Base-by-base conservation (phyloP, 2,329 filamentous ascomycete species). In the Talaromyces sp. region DNA sequence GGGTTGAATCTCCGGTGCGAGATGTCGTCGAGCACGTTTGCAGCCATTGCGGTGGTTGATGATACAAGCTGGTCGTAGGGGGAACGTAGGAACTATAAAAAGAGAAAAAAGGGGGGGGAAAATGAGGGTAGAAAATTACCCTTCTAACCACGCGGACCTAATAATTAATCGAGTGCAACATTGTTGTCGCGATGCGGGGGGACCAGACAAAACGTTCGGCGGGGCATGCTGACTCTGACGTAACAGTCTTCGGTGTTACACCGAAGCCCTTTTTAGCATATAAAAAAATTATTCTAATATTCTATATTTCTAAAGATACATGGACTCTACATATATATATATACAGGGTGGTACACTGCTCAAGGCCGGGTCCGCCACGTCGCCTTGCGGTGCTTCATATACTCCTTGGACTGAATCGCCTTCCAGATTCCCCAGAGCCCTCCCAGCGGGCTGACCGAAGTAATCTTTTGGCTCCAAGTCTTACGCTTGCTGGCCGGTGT, bases 1-100 rank as follows among this genome's bases (percentile, higher is more conserved):
- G 91, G 90, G 74, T 99, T 99, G 76, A 89, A 97, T 73, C 94
- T 88, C 69, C 94, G 84, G 74, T 99, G 94, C 48, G 94, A 96
- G 70, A 99, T 97, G 75, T 99, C 93, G 80, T 97, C 88, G 56
- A 99, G 86, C 55, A 93, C 86, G 65, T 85, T 82, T 71, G 89
- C 87, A 9, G 85, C 84, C 89, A 92, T 92, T 53, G 63, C 46
- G 27, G 12, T 24, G 9, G 19, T 17, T 8, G 43, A 11, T 46
- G 21, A 8, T 0, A 46, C 7, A 46, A 2, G 17, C 24, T 29
- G 8, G 48, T 8, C 17, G 14, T 9, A n/a, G 5, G 12, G 43
- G 43, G n/a, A 46, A 24, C 8, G 2, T 12, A 35, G 32, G 2
- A 14, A 35, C 10, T 6, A 35, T 14, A 32, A 46, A 41, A 55